These are phyloP conservation scores for Boletus pseudopeckii DNA, from an alignment of 768 basidiomycete species.

Conservation along the genomic window DNA sequence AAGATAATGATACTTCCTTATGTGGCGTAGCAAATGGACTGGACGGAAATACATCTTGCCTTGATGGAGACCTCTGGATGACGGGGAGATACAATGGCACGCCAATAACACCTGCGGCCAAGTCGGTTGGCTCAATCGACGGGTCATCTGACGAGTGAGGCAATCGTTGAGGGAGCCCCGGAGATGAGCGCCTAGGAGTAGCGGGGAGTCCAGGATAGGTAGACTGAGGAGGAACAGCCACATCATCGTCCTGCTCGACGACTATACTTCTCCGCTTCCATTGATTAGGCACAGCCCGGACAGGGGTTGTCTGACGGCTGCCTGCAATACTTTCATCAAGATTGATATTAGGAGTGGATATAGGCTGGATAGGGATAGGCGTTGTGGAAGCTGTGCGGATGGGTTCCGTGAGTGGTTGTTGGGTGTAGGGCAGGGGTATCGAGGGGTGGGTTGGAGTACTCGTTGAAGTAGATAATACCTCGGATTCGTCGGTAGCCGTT, in stretches of 20 bases:
- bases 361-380: conserved; percentile 29
- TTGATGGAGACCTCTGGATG: conserved; percentile 44
- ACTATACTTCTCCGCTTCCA: conserved; percentile 59
- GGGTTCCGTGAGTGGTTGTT: conserved; percentile 27
- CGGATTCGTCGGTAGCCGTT: conserved; percentile 47
- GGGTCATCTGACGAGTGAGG: conserved; percentile 54
- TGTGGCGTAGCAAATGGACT: conserved; percentile 74
- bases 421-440: conserved; percentile 45
- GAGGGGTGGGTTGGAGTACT: conserved; percentile 58
- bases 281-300: conserved; percentile 36
- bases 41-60: conserved; percentile 57
- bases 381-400: conserved; percentile 27
- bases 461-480: conserved; percentile 40
- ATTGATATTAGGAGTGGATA: conserved; percentile 26
- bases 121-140: conserved; percentile 44
- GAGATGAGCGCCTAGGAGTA: conserved; percentile 41
- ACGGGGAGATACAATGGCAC: conserved; percentile 49
- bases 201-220: conserved; percentile 40
- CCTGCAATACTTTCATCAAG: conserved; percentile 29
- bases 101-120: conserved; percentile 38
- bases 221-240: conserved; percentile 38
- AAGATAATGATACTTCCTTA: conserved; percentile 52
- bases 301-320: conserved; percentile 34
- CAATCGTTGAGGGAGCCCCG: conserved; percentile 31
- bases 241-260: conserved; percentile 69